Base-by-base conservation (phyloP, 176 grass and related monocot genomes). In the Cocos nucifera region DNA sequence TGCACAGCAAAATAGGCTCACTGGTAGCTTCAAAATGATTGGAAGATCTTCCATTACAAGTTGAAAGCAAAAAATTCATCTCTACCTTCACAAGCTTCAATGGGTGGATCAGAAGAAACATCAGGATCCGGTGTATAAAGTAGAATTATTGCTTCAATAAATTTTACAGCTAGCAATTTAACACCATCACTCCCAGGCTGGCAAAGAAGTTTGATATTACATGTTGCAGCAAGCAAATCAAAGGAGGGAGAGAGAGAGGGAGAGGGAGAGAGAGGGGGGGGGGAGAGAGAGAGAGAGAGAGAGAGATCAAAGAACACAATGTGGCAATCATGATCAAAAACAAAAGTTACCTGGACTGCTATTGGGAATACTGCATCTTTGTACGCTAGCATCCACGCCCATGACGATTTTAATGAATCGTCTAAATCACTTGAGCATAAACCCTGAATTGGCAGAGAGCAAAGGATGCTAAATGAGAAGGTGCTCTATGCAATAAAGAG, bases 101-200 rank as follows among this genome's bases (percentile, higher is more conserved):
- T 72, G 66, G 86, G 92, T 74, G 86, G 75, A 80, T 96, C 83
- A 63, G 86, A 79, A 63, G 83, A 63, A 80, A 80, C 67, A 62
- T 82, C 59, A 72, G 83, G 87, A 78, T 96, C 92, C 3, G 83
- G 80, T 48, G 87, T 96, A 66, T 90, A 87, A 29, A 90, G 65
- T 75, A 96, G 87, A 90, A 96, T 60, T 61, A 78, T 85, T 74
- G 61, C 61, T 56, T 85, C 86, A 59, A 90, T 83, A 85, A 96
- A 96, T 39, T 82, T 90, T 50, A 96, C 72, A 22, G 86, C 86
- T 61, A 90, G 64, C 58, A 90, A 58, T 75, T 75, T 90, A 73
- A 85, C 73, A 80, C 87, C 92, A 58, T 96, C 83, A 82, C 72
- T 90, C 64, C 72, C 28, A 23, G 72, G 27, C 91, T 95, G 78